These are phyloP conservation scores for Xylaria sp. DNA, from an alignment of 2,329 filamentous ascomycete genomes.

Conservation along the genomic window DNA sequence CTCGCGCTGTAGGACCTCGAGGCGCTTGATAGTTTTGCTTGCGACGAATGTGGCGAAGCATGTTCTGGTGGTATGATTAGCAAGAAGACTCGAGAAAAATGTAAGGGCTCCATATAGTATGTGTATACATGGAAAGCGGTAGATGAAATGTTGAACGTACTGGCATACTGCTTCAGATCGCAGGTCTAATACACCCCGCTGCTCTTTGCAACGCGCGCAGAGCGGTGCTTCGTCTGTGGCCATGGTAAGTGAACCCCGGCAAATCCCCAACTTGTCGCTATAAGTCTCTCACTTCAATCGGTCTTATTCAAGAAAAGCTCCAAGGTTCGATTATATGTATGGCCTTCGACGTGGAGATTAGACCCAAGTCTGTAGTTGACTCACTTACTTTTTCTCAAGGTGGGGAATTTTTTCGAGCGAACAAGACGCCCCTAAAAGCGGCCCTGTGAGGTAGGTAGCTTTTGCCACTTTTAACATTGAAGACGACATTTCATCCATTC, in stretches of 20 bases:
- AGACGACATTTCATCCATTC: background rate
- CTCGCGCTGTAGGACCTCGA: slow-evolving; percentile 63
- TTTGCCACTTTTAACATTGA: slow-evolving; percentile 19
- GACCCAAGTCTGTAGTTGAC: slow-evolving; percentile 9
- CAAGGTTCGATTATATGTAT: background rate
- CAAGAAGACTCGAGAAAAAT: background rate
- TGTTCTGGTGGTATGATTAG: slow-evolving; percentile 56
- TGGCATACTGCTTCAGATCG: slow-evolving; percentile 48
- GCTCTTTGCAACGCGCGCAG: slow-evolving; percentile 51
- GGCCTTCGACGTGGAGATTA: background rate
- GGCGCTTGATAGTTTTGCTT: slow-evolving; percentile 82
- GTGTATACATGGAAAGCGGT: background rate
- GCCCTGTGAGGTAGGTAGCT: slow-evolving; percentile 29
- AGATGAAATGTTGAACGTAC: slow-evolving; percentile 33
- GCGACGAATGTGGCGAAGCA: slow-evolving; percentile 84
- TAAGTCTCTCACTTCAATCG: background rate
- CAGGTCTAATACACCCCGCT: slow-evolving; percentile 47
- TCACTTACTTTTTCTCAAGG: slow-evolving; percentile 20
- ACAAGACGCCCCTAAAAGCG: slow-evolving; percentile 11
- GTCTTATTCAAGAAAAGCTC: background rate
- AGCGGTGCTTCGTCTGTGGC: slow-evolving; percentile 35
- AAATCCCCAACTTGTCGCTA: background rate
- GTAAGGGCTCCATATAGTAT: background rate
- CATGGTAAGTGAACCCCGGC: slow-evolving; percentile 25
- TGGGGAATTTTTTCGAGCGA: slow-evolving; percentile 22